phyloP scores from a whole-genome alignment of 2,329 filamentous ascomycete genomes.

The Aspergillus sp. region DNA sequence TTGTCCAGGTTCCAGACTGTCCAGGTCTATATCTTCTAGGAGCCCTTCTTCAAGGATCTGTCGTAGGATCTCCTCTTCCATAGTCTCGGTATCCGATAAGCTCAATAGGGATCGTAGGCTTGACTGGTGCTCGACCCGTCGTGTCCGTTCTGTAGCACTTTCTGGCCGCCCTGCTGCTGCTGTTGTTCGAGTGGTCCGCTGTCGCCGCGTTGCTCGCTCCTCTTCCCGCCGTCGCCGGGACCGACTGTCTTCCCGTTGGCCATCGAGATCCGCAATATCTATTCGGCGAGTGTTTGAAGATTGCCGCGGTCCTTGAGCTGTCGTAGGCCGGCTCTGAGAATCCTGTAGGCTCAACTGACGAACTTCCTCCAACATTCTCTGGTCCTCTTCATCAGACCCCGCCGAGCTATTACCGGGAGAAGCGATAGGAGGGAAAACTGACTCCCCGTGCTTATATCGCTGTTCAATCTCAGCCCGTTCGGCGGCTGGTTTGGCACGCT shows the following conservation, averaged over 20 bases:
- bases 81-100: constrained; percentile 71
- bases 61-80: constrained; percentile 83
- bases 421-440: constrained; percentile 66
- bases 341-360: constrained; percentile 69
- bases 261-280: constrained; percentile 40
- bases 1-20: constrained; percentile 78
- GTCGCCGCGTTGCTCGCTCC: constrained; percentile 30
- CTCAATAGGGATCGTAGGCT: constrained; percentile 84
- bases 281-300: constrained; percentile 27
- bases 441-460: constrained; percentile 79
- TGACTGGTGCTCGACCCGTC: constrained; percentile 83
- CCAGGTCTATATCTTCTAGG: constrained; percentile 82
- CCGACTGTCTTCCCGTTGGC: constrained; percentile 39
- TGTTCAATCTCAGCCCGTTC: constrained; percentile 75
- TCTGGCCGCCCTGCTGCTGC: constrained; percentile 13
- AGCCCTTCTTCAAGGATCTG: constrained; percentile 87
- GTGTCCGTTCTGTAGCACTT: constrained; percentile 36
- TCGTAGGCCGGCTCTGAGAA: constrained; percentile 25
- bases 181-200: constrained; percentile 15
- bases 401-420: constrained; percentile 38
- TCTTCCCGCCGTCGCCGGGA: constrained; percentile 38
- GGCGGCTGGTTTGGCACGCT: constrained; percentile 64
- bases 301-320: constrained; percentile 23
- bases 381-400: constrained; percentile 60
- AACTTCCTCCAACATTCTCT: constrained; percentile 68